Conservation (phyloP, 1,284 basidiomycete genomes). For the Mycena sp. region DNA sequence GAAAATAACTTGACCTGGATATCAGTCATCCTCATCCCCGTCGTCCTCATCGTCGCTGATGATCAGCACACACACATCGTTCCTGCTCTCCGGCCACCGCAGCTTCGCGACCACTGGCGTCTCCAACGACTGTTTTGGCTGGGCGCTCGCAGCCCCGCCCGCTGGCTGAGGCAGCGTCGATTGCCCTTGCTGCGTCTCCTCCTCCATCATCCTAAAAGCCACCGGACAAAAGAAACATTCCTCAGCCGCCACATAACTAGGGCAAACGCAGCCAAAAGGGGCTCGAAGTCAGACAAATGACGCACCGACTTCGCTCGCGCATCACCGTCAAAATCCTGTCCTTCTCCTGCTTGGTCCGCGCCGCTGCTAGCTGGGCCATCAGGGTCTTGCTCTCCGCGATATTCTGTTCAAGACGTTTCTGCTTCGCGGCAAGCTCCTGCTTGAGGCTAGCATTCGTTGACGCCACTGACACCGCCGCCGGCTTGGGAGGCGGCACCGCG, state of each 20-base stretch:
- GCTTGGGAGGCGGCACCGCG: constrained; percentile 1
- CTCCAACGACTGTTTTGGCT: neutral
- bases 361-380: constrained; percentile 64
- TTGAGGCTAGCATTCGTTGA: constrained; percentile 19
- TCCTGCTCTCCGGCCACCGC: constrained; percentile 53
- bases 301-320: constrained; percentile 57
- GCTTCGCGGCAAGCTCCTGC: constrained; percentile 57
- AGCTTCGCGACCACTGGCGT: constrained; percentile 24
- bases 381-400: constrained; percentile 77
- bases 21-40: constrained; percentile 14
- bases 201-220: constrained; percentile 32
- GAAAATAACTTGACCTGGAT: neutral
- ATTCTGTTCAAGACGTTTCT: constrained; percentile 66
- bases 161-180: neutral
- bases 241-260: constrained; percentile 18
- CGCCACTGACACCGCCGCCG: too few species aligned
- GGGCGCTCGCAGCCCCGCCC: neutral
- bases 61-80: constrained; percentile 54
- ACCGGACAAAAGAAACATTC: constrained; percentile 27
- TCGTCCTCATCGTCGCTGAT: constrained; percentile 63
- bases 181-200: constrained; percentile 17
- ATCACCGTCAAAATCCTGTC: constrained; percentile 63
- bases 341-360: constrained; percentile 70
- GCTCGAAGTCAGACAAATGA: constrained; percentile 23
- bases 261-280: constrained; percentile 6